A percentile compares a stretch with the other conserved stretches of the same genome.
These are phyloP conservation scores for Mariannaea sp. DNA, from an alignment of 2,329 filamentous ascomycete genomes.

Conservation along the genomic window DNA sequence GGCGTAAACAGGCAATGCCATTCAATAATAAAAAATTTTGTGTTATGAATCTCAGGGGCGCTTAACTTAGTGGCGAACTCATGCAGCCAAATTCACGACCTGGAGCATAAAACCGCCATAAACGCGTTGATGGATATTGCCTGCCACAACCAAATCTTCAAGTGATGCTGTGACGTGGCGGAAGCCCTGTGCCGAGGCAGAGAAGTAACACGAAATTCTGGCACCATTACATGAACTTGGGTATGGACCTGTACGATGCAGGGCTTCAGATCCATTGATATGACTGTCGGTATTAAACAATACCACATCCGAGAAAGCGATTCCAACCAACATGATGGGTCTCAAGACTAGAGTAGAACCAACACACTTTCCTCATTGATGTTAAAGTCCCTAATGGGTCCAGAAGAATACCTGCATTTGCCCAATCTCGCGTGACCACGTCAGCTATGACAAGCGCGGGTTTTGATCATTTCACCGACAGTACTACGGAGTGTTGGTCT, in stretches of 20 bases:
- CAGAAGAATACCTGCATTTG: constrained; percentile 27
- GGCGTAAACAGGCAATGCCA: constrained; percentile 38
- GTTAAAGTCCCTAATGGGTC: background rate
- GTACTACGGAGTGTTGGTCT: background rate
- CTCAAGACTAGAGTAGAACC: constrained; percentile 7
- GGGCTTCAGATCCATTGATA: background rate
- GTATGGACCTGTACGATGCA: background rate
- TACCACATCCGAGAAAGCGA: background rate
- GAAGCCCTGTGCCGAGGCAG: background rate
- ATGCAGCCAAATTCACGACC: constrained; percentile 11
- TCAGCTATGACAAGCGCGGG: constrained; percentile 1
- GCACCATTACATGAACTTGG: background rate
- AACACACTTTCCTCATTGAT: constrained; percentile 15
- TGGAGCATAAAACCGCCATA: background rate
- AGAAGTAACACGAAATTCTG: background rate
- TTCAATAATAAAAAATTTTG: constrained; percentile 25
- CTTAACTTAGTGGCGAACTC: constrained; percentile 20
- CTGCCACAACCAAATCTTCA: background rate
- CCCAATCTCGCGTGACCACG: constrained; percentile 33
- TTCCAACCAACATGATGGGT: constrained; percentile 10
- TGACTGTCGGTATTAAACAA: background rate
- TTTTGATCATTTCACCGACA: background rate
- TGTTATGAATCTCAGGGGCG: constrained; percentile 17
- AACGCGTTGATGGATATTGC: background rate
- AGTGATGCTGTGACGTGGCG: background rate